Conservation (phyloP, 2,329 filamentous ascomycete species). For the Xylogone sp. region DNA sequence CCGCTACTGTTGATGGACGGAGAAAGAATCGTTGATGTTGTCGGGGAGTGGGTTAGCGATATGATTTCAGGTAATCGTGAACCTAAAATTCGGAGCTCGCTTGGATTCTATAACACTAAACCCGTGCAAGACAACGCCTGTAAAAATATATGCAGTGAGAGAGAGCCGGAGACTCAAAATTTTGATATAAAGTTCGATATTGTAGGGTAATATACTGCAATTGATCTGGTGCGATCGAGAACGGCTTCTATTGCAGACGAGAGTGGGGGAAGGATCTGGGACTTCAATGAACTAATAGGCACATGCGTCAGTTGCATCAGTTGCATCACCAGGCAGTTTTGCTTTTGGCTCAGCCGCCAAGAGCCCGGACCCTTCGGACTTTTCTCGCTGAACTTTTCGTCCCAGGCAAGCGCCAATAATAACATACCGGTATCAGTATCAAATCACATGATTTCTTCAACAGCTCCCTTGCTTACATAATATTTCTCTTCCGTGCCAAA, state of each 20-base stretch:
- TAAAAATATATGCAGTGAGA: neutral
- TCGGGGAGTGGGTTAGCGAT: conserved; percentile 15
- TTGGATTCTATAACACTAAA: too few species aligned
- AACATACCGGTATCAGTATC: neutral
- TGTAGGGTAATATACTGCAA: neutral
- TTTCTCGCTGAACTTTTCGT: neutral
- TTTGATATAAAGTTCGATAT: too few species aligned
- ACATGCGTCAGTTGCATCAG: neutral
- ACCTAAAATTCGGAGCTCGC: neutral
- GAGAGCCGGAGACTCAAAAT: too few species aligned
- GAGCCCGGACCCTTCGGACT: neutral
- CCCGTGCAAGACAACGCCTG: too few species aligned
- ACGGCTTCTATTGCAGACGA: neutral
- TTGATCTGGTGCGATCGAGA: neutral
- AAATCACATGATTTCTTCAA: neutral
- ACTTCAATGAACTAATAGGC: neutral
- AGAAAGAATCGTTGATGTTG: conserved; percentile 5
- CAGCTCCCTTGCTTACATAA: neutral
- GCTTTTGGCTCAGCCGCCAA: neutral
- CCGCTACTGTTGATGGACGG: conserved; percentile 2
- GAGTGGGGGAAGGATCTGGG: neutral
- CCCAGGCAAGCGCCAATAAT: neutral
- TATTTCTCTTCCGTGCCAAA: neutral
- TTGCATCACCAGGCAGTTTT: neutral
- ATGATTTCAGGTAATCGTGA: neutral